phyloP scores from a whole-genome alignment of 257 asterid species.

The Linderniella brevidens region DNA sequence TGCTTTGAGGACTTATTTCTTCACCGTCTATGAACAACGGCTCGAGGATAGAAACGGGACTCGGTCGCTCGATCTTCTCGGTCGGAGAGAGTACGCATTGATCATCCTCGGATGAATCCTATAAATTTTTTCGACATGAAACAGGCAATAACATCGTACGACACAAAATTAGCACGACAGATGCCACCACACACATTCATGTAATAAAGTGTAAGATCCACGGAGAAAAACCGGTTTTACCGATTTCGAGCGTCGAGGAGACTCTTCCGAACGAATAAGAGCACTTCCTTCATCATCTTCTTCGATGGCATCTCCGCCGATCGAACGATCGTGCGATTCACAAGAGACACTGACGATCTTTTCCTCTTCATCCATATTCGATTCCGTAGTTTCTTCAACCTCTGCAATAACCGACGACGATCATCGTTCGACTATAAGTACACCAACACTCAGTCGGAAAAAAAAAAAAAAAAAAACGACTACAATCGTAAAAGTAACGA shows the following conservation, averaged over 20 bases:
- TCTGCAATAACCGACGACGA: too few relatives aligned
- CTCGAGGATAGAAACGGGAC: conserved; percentile 91
- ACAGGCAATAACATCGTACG: too few relatives aligned
- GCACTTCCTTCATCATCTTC: conserved; percentile 19
- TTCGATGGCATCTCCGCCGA: conserved; percentile 16
- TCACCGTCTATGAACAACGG: conserved; percentile 62
- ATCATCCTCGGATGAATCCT: conserved; percentile 13
- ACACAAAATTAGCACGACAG: conserved; percentile 5
- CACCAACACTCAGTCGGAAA: too few relatives aligned
- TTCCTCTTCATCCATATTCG: conserved; percentile 16
- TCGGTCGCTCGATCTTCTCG: conserved; percentile 54
- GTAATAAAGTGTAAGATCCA: neutral
- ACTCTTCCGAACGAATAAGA: conserved; percentile 10
- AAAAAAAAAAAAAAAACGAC: too few relatives aligned
- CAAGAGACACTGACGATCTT: conserved; percentile 9
- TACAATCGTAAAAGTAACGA: too few relatives aligned
- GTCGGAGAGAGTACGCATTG: conserved; percentile 32
- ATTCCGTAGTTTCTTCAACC: too few relatives aligned
- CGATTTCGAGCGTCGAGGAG: conserved; percentile 16
- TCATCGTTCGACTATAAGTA: too few relatives aligned
- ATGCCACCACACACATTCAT: conserved; percentile 5
- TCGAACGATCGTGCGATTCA: conserved; percentile 10
- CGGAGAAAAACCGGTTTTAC: conserved; percentile 14
- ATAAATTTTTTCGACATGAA: neutral
- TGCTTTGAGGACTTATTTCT: conserved; percentile 74